Conservation (phyloP, 257 asterid species). For the Jacaranda copaia region DNA sequence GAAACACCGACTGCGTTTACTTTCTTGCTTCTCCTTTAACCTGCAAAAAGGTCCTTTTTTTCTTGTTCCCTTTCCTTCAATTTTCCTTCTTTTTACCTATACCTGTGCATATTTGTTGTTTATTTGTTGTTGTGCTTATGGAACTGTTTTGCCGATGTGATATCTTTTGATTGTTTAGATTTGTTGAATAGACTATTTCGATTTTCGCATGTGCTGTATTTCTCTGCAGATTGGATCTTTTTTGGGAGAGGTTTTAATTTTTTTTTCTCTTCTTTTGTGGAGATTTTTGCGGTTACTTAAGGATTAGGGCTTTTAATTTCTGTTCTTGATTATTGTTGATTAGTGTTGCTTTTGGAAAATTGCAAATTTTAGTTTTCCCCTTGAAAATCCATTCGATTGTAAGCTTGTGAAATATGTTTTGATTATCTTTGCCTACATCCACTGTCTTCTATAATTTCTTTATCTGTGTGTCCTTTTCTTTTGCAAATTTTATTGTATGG, state of each 20-base stretch:
- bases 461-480: background rate
- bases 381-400: background rate
- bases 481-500: background rate
- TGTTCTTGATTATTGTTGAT: slow-evolving; percentile 8
- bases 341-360: slow-evolving; percentile 21
- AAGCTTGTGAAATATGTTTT: background rate
- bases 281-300: slow-evolving; percentile 13
- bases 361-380: slow-evolving; percentile 23
- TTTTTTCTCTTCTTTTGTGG: background rate
- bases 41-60: slow-evolving; percentile 79
- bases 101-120: background rate
- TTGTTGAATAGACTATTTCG: background rate
- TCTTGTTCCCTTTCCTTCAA: background rate
- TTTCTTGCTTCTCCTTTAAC: slow-evolving; percentile 95
- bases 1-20: slow-evolving; percentile 91
- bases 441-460: background rate
- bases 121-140: background rate
- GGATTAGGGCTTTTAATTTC: slow-evolving; percentile 23
- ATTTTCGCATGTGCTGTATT: slow-evolving; percentile 10
- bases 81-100: background rate
- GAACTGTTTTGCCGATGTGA: background rate
- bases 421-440: background rate
- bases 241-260: slow-evolving; percentile 25
- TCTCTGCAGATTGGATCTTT: slow-evolving; percentile 35
- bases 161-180: background rate